Evolutionary conservation across 129 eudicot genomes (phyloP), one percentile per base, ranked within the genome.

Genomic region (Helianthus annuus): DNA sequence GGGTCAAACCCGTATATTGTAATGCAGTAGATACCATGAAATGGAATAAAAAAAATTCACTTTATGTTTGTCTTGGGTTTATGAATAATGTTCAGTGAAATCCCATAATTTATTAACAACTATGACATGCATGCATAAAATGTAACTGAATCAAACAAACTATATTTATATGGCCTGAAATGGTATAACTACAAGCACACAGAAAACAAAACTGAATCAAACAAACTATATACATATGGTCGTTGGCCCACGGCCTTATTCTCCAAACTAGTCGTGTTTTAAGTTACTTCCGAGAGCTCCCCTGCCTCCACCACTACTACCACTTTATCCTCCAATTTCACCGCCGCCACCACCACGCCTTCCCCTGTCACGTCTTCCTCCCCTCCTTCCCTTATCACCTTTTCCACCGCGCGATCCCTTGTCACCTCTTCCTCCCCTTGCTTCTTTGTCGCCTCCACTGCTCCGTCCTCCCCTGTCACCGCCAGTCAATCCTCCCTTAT

Each of bases 241-340:
- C 40, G 11, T 51, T 63, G 10, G 56, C 16, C 51, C 7, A 0
- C 61, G 66, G 68, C 68, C 76, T 78, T 70, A 70, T 78, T 78
- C 59, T 78, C 36, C 34, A 55, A 70, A 70, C 68, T 62, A 53
- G 32, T 19, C 3, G 42, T 54, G 15, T 22, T 64, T 44, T 78
- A 9, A 71, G 17, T 78, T 64, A 15, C 59, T 16, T 57, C 36
- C 48, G 6, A 34, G 14, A 0, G 53, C 72, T 38, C 11, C 64
- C 42, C 4, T 8, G n/a, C 16, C 59, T 6, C 60, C 48, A 8
- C 80, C 64, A 2, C 78, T 11, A 19, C 36, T 13, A 22, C 61
- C 14, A 3, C 54, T 22, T 38, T 71, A 15, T 15, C 67, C 76
- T 40, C 76, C 70, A 1, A 52, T 24, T 0, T 5, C 19, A 10